phyloP scores from a whole-genome alignment of 2,329 filamentous ascomycete genomes.

The Capronia americana region DNA sequence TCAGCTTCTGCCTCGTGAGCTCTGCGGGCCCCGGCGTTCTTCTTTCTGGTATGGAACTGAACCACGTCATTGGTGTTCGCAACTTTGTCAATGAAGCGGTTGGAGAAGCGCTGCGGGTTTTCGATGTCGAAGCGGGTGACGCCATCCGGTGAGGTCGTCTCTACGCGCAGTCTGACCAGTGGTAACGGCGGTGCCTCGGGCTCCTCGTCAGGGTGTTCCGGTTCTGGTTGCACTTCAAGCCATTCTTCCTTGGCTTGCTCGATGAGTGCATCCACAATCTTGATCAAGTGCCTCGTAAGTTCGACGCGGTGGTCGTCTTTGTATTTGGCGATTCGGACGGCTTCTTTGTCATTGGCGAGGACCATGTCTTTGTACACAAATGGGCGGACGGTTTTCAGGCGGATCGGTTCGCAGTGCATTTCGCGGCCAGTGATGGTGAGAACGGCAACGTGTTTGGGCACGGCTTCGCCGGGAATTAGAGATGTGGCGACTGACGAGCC shows the following conservation, averaged over 20 bases:
- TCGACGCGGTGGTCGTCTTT: conserved; percentile 83
- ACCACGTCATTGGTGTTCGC: conserved; percentile 95
- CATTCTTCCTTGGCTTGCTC: conserved; percentile 81
- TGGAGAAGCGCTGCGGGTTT: conserved; percentile 95
- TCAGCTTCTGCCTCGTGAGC: conserved; percentile 68
- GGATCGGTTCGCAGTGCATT: conserved; percentile 79
- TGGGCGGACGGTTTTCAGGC: conserved; percentile 85
- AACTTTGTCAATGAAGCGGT: conserved; percentile 85
- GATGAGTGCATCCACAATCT: conserved; percentile 84
- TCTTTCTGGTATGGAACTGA: conserved; percentile 89
- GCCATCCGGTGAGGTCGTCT: conserved; percentile 84
- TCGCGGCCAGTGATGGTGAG: conserved; percentile 81
- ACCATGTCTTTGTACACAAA: conserved; percentile 87
- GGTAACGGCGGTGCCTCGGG: conserved; percentile 69
- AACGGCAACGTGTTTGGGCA: conserved; percentile 87
- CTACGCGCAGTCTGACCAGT: conserved; percentile 86
- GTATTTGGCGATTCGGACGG: conserved; percentile 77
- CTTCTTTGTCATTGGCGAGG: conserved; percentile 74
- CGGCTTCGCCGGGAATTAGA: conserved; percentile 85
- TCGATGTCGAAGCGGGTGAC: conserved; percentile 82
- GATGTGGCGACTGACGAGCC: conserved; percentile 96
- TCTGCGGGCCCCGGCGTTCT: conserved; percentile 52
- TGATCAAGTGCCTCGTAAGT: conserved; percentile 76
- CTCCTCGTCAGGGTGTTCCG: conserved; percentile 61
- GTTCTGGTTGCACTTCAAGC: conserved; percentile 74